Evolutionary conservation across 73 alveolate genomes (phyloP).

Genomic region (Paramecium sonneborni): DNA sequence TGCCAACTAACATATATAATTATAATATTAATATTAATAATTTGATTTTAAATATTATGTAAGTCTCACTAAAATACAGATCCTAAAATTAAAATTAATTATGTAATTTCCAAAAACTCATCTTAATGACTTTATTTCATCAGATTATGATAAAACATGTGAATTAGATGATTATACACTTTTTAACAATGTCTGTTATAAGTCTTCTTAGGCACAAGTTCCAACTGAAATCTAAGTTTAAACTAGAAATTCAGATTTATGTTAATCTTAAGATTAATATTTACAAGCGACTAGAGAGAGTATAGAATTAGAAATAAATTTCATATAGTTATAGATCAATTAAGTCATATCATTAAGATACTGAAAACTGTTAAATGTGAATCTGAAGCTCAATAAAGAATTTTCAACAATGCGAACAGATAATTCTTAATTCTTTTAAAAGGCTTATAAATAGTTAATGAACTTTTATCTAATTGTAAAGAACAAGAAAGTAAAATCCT

Average conservation of each 20-base stretch:
- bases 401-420: background rate
- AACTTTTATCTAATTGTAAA: conserved; percentile 7
- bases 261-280: background rate
- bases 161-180: background rate
- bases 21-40: background rate
- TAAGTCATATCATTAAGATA: background rate
- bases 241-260: background rate
- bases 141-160: background rate
- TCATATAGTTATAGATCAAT: background rate
- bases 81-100: background rate
- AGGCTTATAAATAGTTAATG: background rate
- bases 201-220: background rate
- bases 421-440: background rate
- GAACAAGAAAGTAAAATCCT: background rate
- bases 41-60: background rate
- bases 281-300: background rate
- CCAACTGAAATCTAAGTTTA: background rate
- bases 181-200: conserved; percentile 3
- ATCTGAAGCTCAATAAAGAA: background rate
- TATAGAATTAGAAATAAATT: background rate
- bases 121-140: background rate
- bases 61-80: background rate
- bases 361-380: background rate
- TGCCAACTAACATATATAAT: conserved; percentile 3
- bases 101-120: background rate